These are phyloP conservation scores for Debaryomyces maramus DNA, from an alignment of 805 yeast genomes.

Conservation along the genomic window DNA sequence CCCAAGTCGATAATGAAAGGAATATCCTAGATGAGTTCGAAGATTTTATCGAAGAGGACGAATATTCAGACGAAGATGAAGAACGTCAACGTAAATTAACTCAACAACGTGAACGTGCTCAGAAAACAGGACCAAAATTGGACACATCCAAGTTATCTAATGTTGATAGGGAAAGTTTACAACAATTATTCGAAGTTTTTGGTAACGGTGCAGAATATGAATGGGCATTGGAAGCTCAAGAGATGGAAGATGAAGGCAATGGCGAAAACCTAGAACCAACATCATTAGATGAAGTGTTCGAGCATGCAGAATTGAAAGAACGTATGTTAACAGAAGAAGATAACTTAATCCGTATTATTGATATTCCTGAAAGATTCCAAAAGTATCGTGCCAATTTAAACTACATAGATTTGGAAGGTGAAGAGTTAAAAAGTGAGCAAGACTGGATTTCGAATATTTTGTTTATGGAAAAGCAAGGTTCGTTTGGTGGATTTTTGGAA, in stretches of 20 bases:
- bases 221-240: conserved; percentile 95
- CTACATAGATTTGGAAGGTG: conserved; percentile 65
- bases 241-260: conserved; percentile 55
- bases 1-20: conserved; percentile 28
- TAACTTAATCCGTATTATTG: conserved; percentile 80
- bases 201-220: conserved; percentile 97
- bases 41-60: conserved; percentile 97
- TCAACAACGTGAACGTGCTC: conserved; percentile 33
- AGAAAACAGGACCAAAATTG: conserved; percentile 43
- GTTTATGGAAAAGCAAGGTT: conserved; percentile 52
- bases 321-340: conserved; percentile 91
- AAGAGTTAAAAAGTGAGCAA: conserved; percentile 71
- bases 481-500: conserved; percentile 38
- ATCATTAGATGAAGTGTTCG: conserved; percentile 86
- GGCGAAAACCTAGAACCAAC: conserved; percentile 56
- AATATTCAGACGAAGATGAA: conserved; percentile 84
- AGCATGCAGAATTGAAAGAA: conserved; percentile 88
- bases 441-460: conserved; percentile 76
- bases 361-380: conserved; percentile 92
- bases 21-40: conserved; percentile 79
- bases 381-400: conserved; percentile 65
- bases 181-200: conserved; percentile 90
- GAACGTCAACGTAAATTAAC: conserved; percentile 35
- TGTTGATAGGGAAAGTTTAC: conserved; percentile 86
- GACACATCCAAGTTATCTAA: conserved; percentile 58